Conservation (phyloP, 2,329 filamentous ascomycete species). For the Trichoderma polysporum region DNA sequence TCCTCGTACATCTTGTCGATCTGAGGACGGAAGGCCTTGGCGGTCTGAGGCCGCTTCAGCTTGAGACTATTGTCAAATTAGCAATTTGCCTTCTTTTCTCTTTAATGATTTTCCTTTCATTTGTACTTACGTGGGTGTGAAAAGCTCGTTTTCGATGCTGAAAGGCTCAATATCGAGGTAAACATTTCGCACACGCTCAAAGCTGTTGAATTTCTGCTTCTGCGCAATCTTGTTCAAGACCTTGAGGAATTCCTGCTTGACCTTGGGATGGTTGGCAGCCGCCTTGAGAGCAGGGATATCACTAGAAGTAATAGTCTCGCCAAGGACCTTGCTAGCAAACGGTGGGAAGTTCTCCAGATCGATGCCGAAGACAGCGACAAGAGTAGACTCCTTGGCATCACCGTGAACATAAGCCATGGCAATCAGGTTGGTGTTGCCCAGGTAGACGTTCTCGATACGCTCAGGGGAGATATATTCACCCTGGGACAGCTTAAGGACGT, state of each 20-base stretch:
- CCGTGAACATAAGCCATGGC: constrained; percentile 87
- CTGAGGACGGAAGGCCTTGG: constrained; percentile 51
- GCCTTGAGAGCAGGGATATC: constrained; percentile 67
- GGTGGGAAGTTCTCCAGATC: constrained; percentile 80
- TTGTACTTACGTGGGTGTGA: constrained; percentile 77
- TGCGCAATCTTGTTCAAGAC: constrained; percentile 76
- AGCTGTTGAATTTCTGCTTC: constrained; percentile 88
- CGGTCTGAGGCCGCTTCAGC: constrained; percentile 58
- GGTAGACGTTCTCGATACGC: constrained; percentile 91
- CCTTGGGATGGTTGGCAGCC: constrained; percentile 66
- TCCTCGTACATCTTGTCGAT: constrained; percentile 59
- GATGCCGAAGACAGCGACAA: constrained; percentile 86
- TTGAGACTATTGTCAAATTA: constrained; percentile 48
- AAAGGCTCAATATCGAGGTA: constrained; percentile 85
- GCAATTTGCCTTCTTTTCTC: neutral
- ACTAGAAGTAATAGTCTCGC: constrained; percentile 60
- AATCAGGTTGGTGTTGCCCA: constrained; percentile 76
- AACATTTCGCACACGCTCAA: constrained; percentile 76
- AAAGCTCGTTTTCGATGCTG: constrained; percentile 84
- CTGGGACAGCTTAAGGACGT: constrained; percentile 96
- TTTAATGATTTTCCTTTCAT: neutral
- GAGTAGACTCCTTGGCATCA: constrained; percentile 74
- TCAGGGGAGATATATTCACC: constrained; percentile 98
- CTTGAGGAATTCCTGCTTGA: constrained; percentile 73
- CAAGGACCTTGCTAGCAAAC: constrained; percentile 76